phyloP scores from a whole-genome alignment of 495 filamentous ascomycete species.

The Margaritispora aquatica region DNA sequence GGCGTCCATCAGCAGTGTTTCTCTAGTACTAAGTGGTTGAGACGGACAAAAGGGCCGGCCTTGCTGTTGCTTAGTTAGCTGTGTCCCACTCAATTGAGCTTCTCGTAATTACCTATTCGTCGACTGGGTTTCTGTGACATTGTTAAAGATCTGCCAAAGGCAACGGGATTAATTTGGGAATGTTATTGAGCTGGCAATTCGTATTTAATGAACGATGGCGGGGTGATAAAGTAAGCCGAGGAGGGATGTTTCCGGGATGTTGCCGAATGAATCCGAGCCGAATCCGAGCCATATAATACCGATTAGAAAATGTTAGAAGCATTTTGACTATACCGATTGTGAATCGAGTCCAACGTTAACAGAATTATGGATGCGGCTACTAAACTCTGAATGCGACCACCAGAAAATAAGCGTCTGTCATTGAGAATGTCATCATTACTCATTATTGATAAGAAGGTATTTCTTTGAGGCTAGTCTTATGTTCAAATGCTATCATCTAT shows the following conservation, averaged over 20 bases:
- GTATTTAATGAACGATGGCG: too few species aligned
- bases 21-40: neutral
- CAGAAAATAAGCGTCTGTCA: too few species aligned
- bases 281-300: neutral
- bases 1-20: neutral
- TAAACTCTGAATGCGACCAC: too few species aligned
- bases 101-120: conserved; percentile 9
- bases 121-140: conserved; percentile 9
- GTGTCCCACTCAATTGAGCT: neutral
- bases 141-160: neutral
- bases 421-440: too few species aligned
- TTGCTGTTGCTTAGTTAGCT: conserved; percentile 10
- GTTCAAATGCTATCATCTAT: too few species aligned
- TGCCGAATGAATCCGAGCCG: neutral
- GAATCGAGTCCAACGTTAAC: too few species aligned
- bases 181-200: too few species aligned
- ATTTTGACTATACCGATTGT: neutral
- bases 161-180: too few species aligned
- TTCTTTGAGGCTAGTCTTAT: too few species aligned
- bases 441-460: too few species aligned
- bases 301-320: neutral
- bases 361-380: too few species aligned
- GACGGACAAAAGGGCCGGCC: conserved; percentile 22
- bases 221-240: neutral
- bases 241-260: neutral